Evolutionary conservation across 352 stramenopile species (phyloP).

Genomic region (Globisporangium nodosum): DNA sequence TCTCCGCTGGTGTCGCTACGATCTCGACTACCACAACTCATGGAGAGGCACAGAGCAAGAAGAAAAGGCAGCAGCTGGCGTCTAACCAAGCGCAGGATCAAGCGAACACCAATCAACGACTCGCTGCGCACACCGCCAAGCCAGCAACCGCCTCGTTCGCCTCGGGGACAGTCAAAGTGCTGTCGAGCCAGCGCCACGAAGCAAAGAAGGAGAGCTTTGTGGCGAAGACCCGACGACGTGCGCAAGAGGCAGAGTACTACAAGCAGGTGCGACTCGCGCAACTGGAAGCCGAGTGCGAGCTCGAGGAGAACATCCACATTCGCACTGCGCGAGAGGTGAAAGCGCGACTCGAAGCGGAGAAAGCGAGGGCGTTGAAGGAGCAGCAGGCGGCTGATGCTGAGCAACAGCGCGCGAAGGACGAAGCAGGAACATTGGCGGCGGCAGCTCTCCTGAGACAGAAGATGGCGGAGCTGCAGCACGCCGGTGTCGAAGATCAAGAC

Average conservation of each 20-base stretch:
- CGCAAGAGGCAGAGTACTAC: slow-evolving; percentile 57
- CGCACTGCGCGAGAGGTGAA: slow-evolving; percentile 38
- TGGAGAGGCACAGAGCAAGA: not conserved
- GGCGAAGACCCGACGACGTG: slow-evolving; percentile 39
- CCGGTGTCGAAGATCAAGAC: not conserved
- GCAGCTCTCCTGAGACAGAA: not conserved
- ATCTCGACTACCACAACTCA: not conserved
- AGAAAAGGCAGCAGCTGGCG: not conserved
- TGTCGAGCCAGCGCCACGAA: not conserved
- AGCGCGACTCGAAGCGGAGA: slow-evolving; percentile 13
- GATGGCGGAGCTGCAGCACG: not conserved
- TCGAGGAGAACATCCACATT: slow-evolving; percentile 72
- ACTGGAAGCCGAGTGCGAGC: slow-evolving; percentile 62
- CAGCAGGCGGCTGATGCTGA: slow-evolving; percentile 3
- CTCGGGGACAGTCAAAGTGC: slow-evolving; percentile 4
- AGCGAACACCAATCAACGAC: not conserved
- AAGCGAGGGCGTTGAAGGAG: slow-evolving; percentile 16
- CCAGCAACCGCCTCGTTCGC: not conserved
- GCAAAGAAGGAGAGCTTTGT: slow-evolving; percentile 39
- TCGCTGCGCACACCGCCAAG: not conserved
- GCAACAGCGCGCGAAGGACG: not conserved
- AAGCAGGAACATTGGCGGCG: not conserved
- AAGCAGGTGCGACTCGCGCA: slow-evolving; percentile 64
- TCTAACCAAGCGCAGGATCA: not conserved
- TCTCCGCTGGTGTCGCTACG: slow-evolving; percentile 14